Conservation (phyloP, 208 protist species). For the Willaertia magna region DNA sequence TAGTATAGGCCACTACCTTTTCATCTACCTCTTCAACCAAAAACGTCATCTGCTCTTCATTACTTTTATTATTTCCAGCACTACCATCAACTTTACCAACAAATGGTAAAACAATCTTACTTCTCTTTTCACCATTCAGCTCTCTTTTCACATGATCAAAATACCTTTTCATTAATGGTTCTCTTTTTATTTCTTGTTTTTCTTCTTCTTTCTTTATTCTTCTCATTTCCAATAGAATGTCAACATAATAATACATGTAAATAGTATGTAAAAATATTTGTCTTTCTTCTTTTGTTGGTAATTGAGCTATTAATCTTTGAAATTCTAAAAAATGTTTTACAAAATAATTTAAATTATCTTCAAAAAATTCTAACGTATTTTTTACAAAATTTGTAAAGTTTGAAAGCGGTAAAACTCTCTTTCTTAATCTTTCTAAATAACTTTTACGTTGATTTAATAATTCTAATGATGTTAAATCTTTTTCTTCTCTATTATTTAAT, state of each 20-base stretch:
- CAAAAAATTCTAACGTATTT: neutral
- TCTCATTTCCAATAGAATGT: neutral
- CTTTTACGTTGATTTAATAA: neutral
- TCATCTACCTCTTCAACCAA: no score
- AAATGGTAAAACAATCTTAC: no score
- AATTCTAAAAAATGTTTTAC: neutral
- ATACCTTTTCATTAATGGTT: no score
- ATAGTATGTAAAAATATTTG: neutral
- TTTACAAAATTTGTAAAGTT: neutral
- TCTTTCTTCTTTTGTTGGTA: neutral
- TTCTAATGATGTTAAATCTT: neutral
- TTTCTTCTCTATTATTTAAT: neutral
- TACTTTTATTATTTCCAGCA: no score
- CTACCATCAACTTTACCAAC: no score
- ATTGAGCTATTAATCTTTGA: neutral
- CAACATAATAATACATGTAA: conserved; percentile 4
- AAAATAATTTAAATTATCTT: neutral
- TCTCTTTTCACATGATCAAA: no score
- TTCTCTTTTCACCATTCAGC: no score
- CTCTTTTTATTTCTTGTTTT: neutral
- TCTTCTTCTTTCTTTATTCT: neutral
- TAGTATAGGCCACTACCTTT: no score
- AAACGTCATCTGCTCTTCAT: no score
- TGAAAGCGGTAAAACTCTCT: neutral
- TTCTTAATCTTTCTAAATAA: neutral